Percentiles rank a stretch among this genome's conserved stretches.
Evolutionary conservation across 345 rosid species (phyloP).

Genomic region (Litchi chinensis): DNA sequence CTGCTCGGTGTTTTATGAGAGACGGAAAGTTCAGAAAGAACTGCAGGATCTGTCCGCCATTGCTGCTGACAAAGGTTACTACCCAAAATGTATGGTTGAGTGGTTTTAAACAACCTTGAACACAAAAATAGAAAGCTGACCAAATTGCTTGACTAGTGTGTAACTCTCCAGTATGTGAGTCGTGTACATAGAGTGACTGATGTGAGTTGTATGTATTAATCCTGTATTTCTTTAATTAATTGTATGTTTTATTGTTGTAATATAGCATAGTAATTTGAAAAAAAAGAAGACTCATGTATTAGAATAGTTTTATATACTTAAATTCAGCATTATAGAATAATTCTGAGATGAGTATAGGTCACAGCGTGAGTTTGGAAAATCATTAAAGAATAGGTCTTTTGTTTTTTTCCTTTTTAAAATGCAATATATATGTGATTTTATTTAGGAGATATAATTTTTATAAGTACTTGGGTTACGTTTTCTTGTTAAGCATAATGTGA

Average conservation of each 20-base stretch:
- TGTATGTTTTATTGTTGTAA: not conserved
- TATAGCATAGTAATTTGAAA: not conserved
- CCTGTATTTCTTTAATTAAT: not conserved
- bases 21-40: constrained; percentile 91
- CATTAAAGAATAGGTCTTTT: too few species aligned
- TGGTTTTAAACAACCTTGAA: constrained; percentile 61
- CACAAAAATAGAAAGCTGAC: not conserved
- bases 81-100: constrained; percentile 80
- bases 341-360: too few species aligned
- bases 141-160: not conserved
- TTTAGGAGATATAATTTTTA: too few species aligned
- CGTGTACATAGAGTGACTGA: not conserved
- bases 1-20: constrained; percentile 88
- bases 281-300: not conserved
- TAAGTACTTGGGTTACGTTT: too few species aligned
- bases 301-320: not conserved
- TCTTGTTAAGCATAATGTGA: too few species aligned
- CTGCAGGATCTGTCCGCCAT: constrained; percentile 64
- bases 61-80: constrained; percentile 61
- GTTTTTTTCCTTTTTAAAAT: too few species aligned
- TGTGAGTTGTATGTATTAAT: not conserved
- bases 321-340: too few species aligned
- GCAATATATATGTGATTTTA: too few species aligned
- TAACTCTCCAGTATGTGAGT: not conserved
- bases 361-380: too few species aligned